Percentiles rank a stretch among this genome's conserved stretches.
These are phyloP conservation scores for Candida lessepsii DNA, from an alignment of 805 yeast genomes.

Conservation along the genomic window DNA sequence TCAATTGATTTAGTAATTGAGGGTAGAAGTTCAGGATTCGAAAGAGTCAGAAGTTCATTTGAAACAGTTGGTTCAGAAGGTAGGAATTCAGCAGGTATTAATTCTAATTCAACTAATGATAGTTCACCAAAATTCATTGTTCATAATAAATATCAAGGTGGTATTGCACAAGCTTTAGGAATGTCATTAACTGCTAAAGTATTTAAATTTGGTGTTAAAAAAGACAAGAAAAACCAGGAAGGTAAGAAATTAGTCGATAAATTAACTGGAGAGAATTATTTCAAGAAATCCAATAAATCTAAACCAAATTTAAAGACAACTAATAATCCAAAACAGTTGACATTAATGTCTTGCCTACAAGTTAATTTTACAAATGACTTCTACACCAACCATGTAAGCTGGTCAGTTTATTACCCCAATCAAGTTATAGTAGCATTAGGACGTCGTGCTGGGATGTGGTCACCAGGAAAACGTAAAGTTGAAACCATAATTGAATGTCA, in stretches of 20 bases:
- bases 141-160: constrained; percentile 7
- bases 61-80: constrained; percentile 4
- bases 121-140: constrained; percentile 1
- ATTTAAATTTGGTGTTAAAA: constrained; percentile 4
- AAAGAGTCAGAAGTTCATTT: constrained; percentile 5
- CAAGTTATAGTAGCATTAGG: constrained; percentile 68
- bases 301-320: background rate
- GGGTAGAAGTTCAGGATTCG: background rate
- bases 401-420: constrained; percentile 53
- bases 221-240: background rate
- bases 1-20: constrained; percentile 3
- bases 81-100: background rate
- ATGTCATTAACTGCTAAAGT: constrained; percentile 4
- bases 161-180: constrained; percentile 10
- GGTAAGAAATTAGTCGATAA: constrained; percentile 1
- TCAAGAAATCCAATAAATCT: background rate
- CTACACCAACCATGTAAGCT: constrained; percentile 70
- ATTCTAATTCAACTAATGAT: constrained; percentile 1
- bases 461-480: constrained; percentile 33
- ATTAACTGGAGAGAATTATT: background rate
- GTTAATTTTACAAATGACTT: constrained; percentile 70
- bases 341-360: background rate
- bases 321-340: background rate
- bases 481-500: constrained; percentile 35
- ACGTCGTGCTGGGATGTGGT: constrained; percentile 61